Base-by-base conservation (phyloP, 768 basidiomycete species). In the Tricholoma flavovirens region DNA sequence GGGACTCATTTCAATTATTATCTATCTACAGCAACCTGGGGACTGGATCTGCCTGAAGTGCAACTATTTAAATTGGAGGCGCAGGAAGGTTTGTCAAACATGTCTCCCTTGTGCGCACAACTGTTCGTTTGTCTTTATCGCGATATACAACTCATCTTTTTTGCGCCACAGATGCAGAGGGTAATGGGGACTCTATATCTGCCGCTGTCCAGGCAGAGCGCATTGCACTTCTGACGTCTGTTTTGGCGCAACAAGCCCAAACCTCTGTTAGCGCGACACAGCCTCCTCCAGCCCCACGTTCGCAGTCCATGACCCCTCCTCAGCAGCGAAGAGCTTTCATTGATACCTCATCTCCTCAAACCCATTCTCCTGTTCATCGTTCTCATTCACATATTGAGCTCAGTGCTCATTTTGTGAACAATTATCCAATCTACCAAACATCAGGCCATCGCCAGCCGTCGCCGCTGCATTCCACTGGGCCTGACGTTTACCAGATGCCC, bases 11-110 rank as follows among this genome's bases (percentile, higher is more conserved):
- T 36, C 54, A 36, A 57, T 48, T 54, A 51, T 65, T 42, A 59
- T 46, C 56, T 53, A 51, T 57, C 52, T 59, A 53, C 62, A 80
- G 79, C 86, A 88, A 76, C 86, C 86, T 5, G 86, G 86, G 15
- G 87, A 88, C 73, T 88, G 87, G 90, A 78, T 90, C 55, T 93
- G 90, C 71, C 75, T 77, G 60, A 89, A 87, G 67, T 93, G 91
- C 69, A 87, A 88, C 65, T 93, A 93, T 71, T 70, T 91, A 61
- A 93, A 93, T 67, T 93, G 90, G 90, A 78, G 90, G 60, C 73
- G 90, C 56, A 75, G 90, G 54, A 93, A 93, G 70, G 91, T 93
- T 57, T 93, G 90, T 73, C 90, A 93, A 76, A 91, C 88, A 9
- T 93, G 90, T 70, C 81, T 83, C 58, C 90, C 90, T 49, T 92